These are phyloP conservation scores for Fusarium nurragi DNA, from an alignment of 2,329 filamentous ascomycete genomes.

Conservation along the genomic window DNA sequence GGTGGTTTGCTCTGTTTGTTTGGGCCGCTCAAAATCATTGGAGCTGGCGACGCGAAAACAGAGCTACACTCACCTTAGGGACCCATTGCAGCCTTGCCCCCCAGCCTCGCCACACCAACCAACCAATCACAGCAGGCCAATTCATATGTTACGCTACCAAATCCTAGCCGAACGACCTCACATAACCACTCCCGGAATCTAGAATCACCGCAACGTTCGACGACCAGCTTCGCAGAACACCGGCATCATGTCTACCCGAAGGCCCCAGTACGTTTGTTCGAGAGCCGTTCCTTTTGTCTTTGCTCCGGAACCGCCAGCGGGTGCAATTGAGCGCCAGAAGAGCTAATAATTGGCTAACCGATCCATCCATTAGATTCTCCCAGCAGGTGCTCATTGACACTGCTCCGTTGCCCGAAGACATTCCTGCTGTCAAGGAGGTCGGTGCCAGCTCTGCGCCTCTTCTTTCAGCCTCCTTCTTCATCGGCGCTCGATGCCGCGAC, in stretches of 20 bases:
- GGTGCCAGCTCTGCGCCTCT: constrained; percentile 93
- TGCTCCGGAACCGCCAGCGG: not conserved
- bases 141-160: constrained; percentile 54
- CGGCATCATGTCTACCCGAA: constrained; percentile 55
- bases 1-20: constrained; percentile 38
- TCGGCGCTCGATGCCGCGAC: constrained; percentile 90
- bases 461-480: constrained; percentile 93
- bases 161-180: constrained; percentile 47
- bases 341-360: constrained; percentile 40
- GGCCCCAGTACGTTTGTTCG: constrained; percentile 52
- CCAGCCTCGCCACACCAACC: constrained; percentile 46
- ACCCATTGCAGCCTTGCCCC: constrained; percentile 26
- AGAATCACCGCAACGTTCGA: constrained; percentile 44
- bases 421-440: constrained; percentile 93
- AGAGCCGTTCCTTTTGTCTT: not conserved
- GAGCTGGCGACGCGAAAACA: constrained; percentile 46
- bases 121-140: constrained; percentile 52
- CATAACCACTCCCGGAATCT: constrained; percentile 42
- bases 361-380: constrained; percentile 77
- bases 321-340: constrained; percentile 38
- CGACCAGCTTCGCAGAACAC: constrained; percentile 43
- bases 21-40: constrained; percentile 43
- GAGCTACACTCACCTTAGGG: constrained; percentile 24
- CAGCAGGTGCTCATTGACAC: constrained; percentile 94
- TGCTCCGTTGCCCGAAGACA: constrained; percentile 89